These are phyloP conservation scores for Candida nanaspora DNA, from an alignment of 805 yeast genomes.

Conservation along the genomic window DNA sequence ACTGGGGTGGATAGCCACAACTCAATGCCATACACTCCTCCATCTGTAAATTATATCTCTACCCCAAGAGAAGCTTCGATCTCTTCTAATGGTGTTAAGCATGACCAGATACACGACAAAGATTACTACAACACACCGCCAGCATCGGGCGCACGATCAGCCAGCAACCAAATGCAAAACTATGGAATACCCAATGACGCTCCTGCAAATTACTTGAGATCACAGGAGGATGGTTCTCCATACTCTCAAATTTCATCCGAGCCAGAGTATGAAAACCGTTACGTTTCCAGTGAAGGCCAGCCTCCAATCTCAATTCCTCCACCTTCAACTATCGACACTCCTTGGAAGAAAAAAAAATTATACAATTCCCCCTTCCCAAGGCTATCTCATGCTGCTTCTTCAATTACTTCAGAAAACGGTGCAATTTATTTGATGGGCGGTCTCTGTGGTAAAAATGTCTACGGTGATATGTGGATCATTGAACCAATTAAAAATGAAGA, in stretches of 20 bases:
- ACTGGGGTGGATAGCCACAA: background rate
- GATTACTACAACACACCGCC: background rate
- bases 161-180: background rate
- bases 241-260: conserved; percentile 1
- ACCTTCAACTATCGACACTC: conserved; percentile 24
- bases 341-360: conserved; percentile 63
- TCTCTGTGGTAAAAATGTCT: conserved; percentile 81
- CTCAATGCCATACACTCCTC: background rate
- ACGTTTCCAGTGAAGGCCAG: background rate
- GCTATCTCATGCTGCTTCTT: conserved; percentile 84
- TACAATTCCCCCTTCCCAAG: conserved; percentile 86
- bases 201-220: background rate
- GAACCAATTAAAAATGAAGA: conserved; percentile 33
- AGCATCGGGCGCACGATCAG: background rate
- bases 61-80: background rate
- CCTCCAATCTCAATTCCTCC: background rate
- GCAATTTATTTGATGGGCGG: conserved; percentile 94
- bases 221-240: background rate
- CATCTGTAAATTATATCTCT: background rate
- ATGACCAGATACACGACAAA: no score
- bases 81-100: background rate
- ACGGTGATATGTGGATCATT: conserved; percentile 93
- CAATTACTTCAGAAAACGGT: conserved; percentile 68
- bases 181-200: background rate
- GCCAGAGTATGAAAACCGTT: background rate